Evolutionary conservation across 805 yeast species (phyloP).

Genomic region (Monosporozyma aerobia): DNA sequence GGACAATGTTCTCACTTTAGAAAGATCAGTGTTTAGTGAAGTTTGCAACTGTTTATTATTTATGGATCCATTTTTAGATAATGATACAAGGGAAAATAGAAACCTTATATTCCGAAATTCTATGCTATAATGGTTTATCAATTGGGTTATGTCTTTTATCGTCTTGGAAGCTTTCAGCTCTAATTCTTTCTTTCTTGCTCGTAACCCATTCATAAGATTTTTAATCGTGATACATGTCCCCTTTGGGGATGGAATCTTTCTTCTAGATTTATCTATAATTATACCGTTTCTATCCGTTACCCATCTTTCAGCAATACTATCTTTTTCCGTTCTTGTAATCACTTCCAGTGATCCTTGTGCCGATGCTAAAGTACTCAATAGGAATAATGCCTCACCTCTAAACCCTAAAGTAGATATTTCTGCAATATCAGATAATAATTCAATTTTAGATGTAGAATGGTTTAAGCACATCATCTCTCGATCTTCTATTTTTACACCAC

Average conservation of each 20-base stretch:
- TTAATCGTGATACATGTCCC: conserved; percentile 33
- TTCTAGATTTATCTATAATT: conserved; percentile 9
- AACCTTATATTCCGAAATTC: conserved; percentile 27
- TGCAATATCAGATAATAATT: conserved; percentile 23
- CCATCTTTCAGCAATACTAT: conserved; percentile 33
- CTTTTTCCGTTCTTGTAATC: conserved; percentile 24
- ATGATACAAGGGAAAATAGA: conserved; percentile 14
- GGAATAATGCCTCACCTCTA: conserved; percentile 42
- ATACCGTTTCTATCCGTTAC: conserved; percentile 25
- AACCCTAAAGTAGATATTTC: conserved; percentile 34
- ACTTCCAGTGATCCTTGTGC: conserved; percentile 25
- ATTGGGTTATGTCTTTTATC: conserved; percentile 16
- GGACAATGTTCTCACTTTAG: conserved; percentile 10
- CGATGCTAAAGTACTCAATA: conserved; percentile 26
- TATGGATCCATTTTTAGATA: conserved; percentile 15
- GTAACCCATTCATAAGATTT: conserved; percentile 27
- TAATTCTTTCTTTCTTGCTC: conserved; percentile 30
- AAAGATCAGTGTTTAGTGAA: conserved; percentile 5
- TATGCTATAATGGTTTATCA: conserved; percentile 29
- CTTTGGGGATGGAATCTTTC: conserved; percentile 19
- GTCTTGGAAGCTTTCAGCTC: conserved; percentile 20
- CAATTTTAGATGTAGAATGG: conserved; percentile 37
- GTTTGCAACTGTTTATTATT: conserved; percentile 13
- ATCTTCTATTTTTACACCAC: conserved; percentile 29
- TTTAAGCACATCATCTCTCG: conserved; percentile 31